A percentile compares a stretch with the other conserved stretches of the same genome.
Conservation (phyloP, 2,329 filamentous ascomycete species). For the Claviceps monticola region DNA sequence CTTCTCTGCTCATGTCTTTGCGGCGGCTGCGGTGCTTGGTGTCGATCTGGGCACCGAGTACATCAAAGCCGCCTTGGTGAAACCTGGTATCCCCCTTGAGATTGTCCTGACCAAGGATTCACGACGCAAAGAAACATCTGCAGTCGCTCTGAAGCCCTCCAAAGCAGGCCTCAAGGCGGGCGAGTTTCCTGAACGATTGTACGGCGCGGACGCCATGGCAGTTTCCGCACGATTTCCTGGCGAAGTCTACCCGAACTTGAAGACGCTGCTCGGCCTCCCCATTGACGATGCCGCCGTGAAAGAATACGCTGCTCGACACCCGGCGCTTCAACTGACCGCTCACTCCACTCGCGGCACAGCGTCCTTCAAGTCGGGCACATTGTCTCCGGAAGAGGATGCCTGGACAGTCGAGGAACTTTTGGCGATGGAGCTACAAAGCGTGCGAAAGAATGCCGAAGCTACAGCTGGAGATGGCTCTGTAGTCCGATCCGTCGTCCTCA, state of each 20-base stretch:
- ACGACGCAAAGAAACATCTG: conserved; percentile 84
- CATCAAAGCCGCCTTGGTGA: conserved; percentile 90
- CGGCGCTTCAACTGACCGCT: conserved; percentile 56
- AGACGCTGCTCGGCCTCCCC: conserved; percentile 69
- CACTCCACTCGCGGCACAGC: conserved; percentile 52
- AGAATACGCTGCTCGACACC: conserved; percentile 63
- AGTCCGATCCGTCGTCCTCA: conserved; percentile 75
- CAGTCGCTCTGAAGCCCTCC: conserved; percentile 86
- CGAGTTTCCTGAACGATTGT: conserved; percentile 73
- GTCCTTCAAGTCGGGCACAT: conserved; percentile 67
- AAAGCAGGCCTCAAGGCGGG: conserved; percentile 47
- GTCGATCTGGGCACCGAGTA: conserved; percentile 93
- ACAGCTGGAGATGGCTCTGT: conserved; percentile 62
- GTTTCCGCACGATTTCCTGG: conserved; percentile 76
- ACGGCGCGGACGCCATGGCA: conserved; percentile 83
- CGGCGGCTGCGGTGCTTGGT: conserved; percentile 64
- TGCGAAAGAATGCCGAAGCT: conserved; percentile 75
- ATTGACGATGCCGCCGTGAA: conserved; percentile 46
- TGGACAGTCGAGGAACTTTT: conserved; percentile 84
- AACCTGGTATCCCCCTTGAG: conserved; percentile 91
- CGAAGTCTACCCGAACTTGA: conserved; percentile 91
- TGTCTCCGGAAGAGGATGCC: conserved; percentile 44
- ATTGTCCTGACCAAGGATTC: conserved; percentile 98
- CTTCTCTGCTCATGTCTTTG: conserved; percentile 32
- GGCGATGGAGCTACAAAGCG: conserved; percentile 89